Base-by-base conservation (phyloP, 1,284 basidiomycete genomes). In the Fomitopsis palustris region DNA sequence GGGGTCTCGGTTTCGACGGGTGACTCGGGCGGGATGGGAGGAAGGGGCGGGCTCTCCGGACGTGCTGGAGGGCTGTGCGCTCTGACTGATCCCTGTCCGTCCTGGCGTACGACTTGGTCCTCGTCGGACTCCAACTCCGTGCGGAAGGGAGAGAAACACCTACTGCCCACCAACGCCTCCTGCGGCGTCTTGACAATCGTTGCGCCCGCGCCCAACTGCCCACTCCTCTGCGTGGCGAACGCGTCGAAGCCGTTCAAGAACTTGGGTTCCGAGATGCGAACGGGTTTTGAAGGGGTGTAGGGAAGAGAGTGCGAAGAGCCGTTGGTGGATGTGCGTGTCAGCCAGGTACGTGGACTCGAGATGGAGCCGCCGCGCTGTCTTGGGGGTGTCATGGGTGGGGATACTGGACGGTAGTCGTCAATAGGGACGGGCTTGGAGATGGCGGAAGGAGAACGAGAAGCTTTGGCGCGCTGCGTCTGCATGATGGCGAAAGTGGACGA, bases 131-230 rank as follows among this genome's bases (percentile, higher is more conserved):
- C 69, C 43, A 65, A 60, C n/a, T 63, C 66, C 35, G 69, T 63
- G 33, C 53, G 55, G 45, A 62, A 64, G 29, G 61, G 63, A 29
- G 63, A 63, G 25, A 61, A 61, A 39, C 60, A 56, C 43, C 61
- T 62, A 51, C 61, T 55, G 27, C 62, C 62, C 57, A 69, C 72
- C 57, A 92, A 75, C 33, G 89, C 90, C 55, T 92, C 90, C 61
- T 87, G 84, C 2, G 90, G 88, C 0, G 90, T 92, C 61, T 85
- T 78, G 35, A 92, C 90, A 23, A 92, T 75, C 2, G 77, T 85
- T 14, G 89, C 89, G 38, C 89, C 88, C 10, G 81, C 69, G 17
- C 88, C 89, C 12, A 91, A 78, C 1, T 75, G 69, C 4, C 83
- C 84, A 54, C 71, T 77, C 3, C 81, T 77, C 9, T 72, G 70